Percentiles rank a stretch among this genome's conserved stretches.
phyloP scores from a whole-genome alignment of 2,329 filamentous ascomycete species.

The Stemphylium lycopersici region DNA sequence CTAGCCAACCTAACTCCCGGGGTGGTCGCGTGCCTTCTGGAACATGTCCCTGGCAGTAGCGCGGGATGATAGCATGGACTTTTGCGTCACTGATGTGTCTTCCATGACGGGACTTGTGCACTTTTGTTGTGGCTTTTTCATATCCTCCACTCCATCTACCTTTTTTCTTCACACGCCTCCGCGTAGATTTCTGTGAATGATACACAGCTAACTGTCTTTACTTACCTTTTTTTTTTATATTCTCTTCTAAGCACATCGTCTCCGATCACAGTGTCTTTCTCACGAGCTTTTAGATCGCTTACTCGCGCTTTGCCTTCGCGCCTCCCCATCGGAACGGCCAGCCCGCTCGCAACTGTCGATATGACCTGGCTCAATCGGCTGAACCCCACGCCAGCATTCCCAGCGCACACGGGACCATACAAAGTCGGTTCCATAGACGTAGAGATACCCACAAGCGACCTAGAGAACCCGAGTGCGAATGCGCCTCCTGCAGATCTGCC shows the following conservation, averaged over 20 bases:
- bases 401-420: constrained; percentile 77
- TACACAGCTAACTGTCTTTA: neutral
- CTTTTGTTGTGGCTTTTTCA: neutral
- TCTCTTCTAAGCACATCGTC: too few relatives aligned
- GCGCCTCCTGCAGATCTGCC: constrained; percentile 61
- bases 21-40: constrained; percentile 33
- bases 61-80: constrained; percentile 18
- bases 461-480: constrained; percentile 58
- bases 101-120: constrained; percentile 8
- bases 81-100: constrained; percentile 34
- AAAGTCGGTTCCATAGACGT: constrained; percentile 80
- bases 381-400: constrained; percentile 74
- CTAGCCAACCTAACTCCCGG: constrained; percentile 19
- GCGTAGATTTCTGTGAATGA: neutral
- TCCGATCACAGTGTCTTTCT: constrained; percentile 36
- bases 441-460: constrained; percentile 70
- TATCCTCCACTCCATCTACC: neutral
- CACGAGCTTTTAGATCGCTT: constrained; percentile 30
- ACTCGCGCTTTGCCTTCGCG: constrained; percentile 22
- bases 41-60: constrained; percentile 35
- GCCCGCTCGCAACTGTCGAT: constrained; percentile 13
- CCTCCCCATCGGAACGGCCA: constrained; percentile 14
- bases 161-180: neutral
- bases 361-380: constrained; percentile 56
- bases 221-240: neutral